Base-by-base conservation (phyloP, 2,329 filamentous ascomycete species). In the Pezicula neosporulosa region DNA sequence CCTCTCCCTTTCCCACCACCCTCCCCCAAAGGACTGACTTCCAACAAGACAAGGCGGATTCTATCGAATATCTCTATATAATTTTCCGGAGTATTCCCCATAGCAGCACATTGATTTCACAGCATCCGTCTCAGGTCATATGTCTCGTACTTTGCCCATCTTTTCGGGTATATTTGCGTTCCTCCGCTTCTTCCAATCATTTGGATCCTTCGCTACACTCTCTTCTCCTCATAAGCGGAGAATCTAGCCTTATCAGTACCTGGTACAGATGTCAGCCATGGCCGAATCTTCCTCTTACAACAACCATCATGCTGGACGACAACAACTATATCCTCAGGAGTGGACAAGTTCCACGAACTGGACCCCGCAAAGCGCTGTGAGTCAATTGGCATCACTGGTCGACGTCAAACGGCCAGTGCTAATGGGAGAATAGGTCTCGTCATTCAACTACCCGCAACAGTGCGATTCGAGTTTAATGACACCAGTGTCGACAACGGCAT, bases 381-480 rank as follows among this genome's bases (percentile, higher is more conserved):
- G 30, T 33, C 10, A 33, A 33, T 13, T 10, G 10, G 12, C 9
- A 13, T 13, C 30, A 13, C 4, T 10, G 9, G 12, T 33, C 30
- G 9, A 13, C 30, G 30, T 33, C 30, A 33, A 10, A 33, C 3
- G 12, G 30, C 30, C 8, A 33, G 30, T 24, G 18, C 19, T 39
- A 18, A 16, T 30, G 21, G 35, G 16, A 49, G 5, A 27, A 30
- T n/a, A 65, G 62, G 62, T 62, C 33, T 64, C 63, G 3, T 65
- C 62, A 3, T 65, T 64, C 47, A 64, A 65, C 43, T 44, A 63
- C 36, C 62, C 63, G 15, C 53, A 54, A 2, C 44, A 53, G 2
- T 66, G 60, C 55, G 63, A 62, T 42, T 56, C 56, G 6, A 53
- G 56, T 39, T 54, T 65, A 10, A 53, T 58, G 12, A 64, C 63